phyloP scores from a whole-genome alignment of 1,284 basidiomycete species.

The Sporisorium sorghi region DNA sequence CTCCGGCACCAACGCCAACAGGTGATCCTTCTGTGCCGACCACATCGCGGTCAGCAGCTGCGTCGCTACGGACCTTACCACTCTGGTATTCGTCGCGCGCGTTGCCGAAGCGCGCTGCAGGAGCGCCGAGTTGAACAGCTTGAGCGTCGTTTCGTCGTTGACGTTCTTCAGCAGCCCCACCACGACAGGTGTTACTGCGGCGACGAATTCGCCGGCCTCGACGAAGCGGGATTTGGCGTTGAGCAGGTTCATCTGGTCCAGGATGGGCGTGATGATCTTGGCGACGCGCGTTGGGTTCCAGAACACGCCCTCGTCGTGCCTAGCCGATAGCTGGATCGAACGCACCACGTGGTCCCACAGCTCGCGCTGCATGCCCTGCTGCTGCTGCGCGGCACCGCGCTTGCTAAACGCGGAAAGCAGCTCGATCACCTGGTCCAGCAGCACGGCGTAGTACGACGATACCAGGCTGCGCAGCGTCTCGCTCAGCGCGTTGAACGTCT shows the following conservation, averaged over 20 bases:
- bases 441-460: conserved; percentile 69
- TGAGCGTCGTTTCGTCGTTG: conserved; percentile 76
- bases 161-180: conserved; percentile 74
- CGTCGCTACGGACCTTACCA: conserved; percentile 75
- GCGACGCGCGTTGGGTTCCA: conserved; percentile 86
- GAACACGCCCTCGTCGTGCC: conserved; percentile 85
- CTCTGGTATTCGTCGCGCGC: conserved; percentile 69
- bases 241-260: conserved; percentile 74
- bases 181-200: conserved; percentile 65
- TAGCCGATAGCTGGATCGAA: conserved; percentile 79
- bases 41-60: conserved; percentile 80
- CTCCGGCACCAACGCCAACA: conserved; percentile 73
- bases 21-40: conserved; percentile 74
- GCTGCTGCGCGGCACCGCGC: conserved; percentile 25
- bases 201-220: conserved; percentile 6
- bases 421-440: conserved; percentile 79
- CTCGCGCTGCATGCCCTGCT: conserved; percentile 24
- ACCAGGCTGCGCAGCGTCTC: conserved; percentile 59
- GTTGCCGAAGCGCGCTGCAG: conserved; percentile 78
- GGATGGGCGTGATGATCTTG: conserved; percentile 75
- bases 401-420: conserved; percentile 72
- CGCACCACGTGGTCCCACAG: conserved; percentile 79
- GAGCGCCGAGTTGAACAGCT: conserved; percentile 83
- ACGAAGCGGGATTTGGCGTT: conserved; percentile 8
- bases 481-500: conserved; percentile 56